phyloP scores from a whole-genome alignment of 257 asterid species.

The Scutellaria baicalensis region DNA sequence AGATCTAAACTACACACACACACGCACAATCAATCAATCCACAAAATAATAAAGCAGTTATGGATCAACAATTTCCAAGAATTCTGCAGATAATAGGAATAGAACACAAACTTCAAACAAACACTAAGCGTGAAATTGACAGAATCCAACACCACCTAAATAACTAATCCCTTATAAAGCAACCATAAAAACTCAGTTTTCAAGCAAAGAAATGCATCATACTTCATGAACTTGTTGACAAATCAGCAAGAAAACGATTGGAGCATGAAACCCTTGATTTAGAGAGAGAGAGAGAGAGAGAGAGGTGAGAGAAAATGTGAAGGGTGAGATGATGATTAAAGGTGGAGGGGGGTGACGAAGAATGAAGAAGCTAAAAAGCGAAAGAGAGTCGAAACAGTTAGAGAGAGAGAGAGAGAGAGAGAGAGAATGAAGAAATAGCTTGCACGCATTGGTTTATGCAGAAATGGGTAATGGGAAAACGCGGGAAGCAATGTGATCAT shows the following conservation, averaged over 20 bases:
- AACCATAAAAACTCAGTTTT: conserved; percentile 11
- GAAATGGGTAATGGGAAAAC: conserved; percentile 39
- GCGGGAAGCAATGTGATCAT: conserved; percentile 77
- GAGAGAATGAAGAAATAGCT: conserved; percentile 42
- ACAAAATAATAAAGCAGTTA: too few species aligned
- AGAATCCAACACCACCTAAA: conserved; percentile 1
- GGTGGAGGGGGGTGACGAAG: conserved; percentile 14
- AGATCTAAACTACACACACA: background rate
- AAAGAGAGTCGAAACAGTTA: conserved; percentile 34
- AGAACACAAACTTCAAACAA: background rate
- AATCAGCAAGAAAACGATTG: conserved; percentile 15
- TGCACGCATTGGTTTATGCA: conserved; percentile 71
- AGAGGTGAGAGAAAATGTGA: background rate
- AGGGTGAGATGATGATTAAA: conserved; percentile 8
- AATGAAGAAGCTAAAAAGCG: conserved; percentile 57
- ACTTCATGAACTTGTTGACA: conserved; percentile 11
- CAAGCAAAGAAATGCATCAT: conserved; percentile 1
- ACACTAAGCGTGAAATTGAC: conserved; percentile 5
- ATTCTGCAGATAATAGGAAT: background rate
- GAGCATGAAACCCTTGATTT: conserved; percentile 1
- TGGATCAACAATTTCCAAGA: background rate
- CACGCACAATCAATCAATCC: background rate
- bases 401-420: conserved; percentile 18
- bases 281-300: too few species aligned
- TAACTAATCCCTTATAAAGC: background rate